Evolutionary conservation across 1,139 yeast species (phyloP), one percentile per base, ranked within the genome.

Genomic region (Magnusiomyces suaveolens): DNA sequence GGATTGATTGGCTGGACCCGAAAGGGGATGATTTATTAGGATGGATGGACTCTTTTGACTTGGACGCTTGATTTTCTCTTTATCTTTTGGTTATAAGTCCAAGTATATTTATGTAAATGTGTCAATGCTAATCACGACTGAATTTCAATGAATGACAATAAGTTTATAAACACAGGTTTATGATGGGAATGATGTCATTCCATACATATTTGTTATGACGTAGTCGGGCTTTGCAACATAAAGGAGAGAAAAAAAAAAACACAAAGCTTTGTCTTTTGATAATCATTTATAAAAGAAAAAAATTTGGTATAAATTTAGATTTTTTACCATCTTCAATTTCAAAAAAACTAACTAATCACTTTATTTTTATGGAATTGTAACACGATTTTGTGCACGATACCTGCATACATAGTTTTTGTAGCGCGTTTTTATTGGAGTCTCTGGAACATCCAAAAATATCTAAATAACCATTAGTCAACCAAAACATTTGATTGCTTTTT

Each of bases 11-110:
- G 96, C 82, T 83, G 70, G 87, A 86, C 62, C 77, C 78, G 14
- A 84, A 80, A 54, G 81, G 81, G 57, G 97, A 89, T 66, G 97
- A 89, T 66, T 84, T 90, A 66, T 73, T 90, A 52, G 97, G 97
- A n/a, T 90, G 96, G 96, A 85, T 89, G 73, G 96, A 89, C 66
- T 54, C 53, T 49, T 8, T 56, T 3, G 56, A 56, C 44, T 52
- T 56, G 20, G 49, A 55, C 26, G 25, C 48, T 33, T 55, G 47
- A 52, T 43, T 48, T 12, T 32, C 12, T 8, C 12, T 29, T 12
- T 29, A 12, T 8, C 12, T 29, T 29, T 29, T 6, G 36, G 12
- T 20, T 26, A 16, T 29, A 32, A 21, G 52, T 29, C n/a, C n/a
- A 29, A 8, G 26, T 33, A 23, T 24, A 25, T 21, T 46, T 26